Percentiles rank a stretch among this genome's conserved stretches.
Conservation (phyloP, 2,329 filamentous ascomycete genomes). For the Trichophyton rubrum region DNA sequence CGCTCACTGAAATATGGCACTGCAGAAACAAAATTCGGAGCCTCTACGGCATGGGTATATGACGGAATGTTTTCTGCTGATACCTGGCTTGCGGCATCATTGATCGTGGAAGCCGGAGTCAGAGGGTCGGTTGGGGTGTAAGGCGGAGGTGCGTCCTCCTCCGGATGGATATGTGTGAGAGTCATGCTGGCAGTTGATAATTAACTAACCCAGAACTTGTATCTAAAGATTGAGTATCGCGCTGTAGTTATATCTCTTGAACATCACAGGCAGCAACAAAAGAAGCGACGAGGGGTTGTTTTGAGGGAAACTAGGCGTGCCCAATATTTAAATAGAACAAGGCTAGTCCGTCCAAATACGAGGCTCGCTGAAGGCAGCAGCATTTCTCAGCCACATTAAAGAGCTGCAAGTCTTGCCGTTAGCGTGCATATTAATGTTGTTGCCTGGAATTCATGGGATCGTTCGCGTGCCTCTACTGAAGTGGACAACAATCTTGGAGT, state of each 20-base stretch:
- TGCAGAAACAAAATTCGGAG: slow-evolving; percentile 19
- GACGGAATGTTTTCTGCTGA: slow-evolving; percentile 12
- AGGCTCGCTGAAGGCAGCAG: not conserved
- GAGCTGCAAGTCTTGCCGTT: not conserved
- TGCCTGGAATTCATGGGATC: not conserved
- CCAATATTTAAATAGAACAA: not conserved
- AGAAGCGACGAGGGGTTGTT: not conserved
- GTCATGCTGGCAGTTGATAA: not conserved
- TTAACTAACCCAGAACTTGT: not conserved
- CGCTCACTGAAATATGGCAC: slow-evolving; percentile 31
- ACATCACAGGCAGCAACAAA: not conserved
- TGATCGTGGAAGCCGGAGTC: slow-evolving; percentile 7
- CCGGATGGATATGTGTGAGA: slow-evolving; percentile 3
- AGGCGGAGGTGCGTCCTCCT: slow-evolving; percentile 30
- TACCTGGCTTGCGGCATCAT: slow-evolving; percentile 13
- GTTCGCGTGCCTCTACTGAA: not conserved
- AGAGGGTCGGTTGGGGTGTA: slow-evolving; percentile 32
- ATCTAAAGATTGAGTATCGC: not conserved
- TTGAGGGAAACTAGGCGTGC: not conserved
- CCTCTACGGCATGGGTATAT: slow-evolving; percentile 10
- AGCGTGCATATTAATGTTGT: not conserved
- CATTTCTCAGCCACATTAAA: not conserved
- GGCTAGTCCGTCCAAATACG: not conserved
- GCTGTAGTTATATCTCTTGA: not conserved
- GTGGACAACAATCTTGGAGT: not conserved